phyloP scores from a whole-genome alignment of 2,329 filamentous ascomycete species.

The Hypoxylon sp. region DNA sequence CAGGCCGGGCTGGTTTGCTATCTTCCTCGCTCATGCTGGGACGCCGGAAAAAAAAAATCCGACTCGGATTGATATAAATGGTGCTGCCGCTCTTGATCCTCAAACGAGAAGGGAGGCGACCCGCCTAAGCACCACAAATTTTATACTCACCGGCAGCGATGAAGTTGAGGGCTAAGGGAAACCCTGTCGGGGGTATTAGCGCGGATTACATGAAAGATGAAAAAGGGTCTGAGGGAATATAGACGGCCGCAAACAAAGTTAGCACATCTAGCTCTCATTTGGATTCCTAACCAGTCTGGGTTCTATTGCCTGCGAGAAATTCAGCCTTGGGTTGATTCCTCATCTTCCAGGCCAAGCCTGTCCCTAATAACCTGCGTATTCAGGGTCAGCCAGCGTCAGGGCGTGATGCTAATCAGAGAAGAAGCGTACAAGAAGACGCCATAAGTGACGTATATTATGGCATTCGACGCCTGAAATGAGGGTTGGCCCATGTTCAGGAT shows the following conservation, averaged over 20 bases:
- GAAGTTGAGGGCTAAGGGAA: slow-evolving; percentile 89
- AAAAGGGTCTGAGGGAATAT: slow-evolving; percentile 35
- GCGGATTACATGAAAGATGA: background rate
- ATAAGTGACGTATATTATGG: slow-evolving; percentile 86
- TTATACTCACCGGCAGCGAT: slow-evolving; percentile 89
- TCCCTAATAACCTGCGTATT: slow-evolving; percentile 72
- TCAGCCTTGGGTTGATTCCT: slow-evolving; percentile 76
- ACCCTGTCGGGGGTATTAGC: slow-evolving; percentile 67
- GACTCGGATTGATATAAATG: slow-evolving; percentile 38
- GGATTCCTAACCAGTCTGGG: slow-evolving; percentile 80
- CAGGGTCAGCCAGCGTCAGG: background rate
- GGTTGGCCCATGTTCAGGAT: slow-evolving; percentile 75
- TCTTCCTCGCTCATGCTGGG: slow-evolving; percentile 15
- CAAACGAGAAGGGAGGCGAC: slow-evolving; percentile 52
- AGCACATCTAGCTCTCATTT: slow-evolving; percentile 34
- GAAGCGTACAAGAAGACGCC: slow-evolving; percentile 78
- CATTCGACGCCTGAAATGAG: slow-evolving; percentile 83
- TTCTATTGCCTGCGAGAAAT: slow-evolving; percentile 82
- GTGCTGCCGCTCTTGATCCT: slow-evolving; percentile 76
- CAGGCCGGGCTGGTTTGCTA: slow-evolving; percentile 5
- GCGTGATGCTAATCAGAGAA: background rate
- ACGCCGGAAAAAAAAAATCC: slow-evolving; percentile 18
- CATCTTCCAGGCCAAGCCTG: slow-evolving; percentile 70
- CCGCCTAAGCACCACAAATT: slow-evolving; percentile 52
- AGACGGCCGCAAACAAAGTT: slow-evolving; percentile 20